A percentile compares a stretch with the other conserved stretches of the same genome.
Evolutionary conservation across 2,329 filamentous ascomycete species (phyloP).

Genomic region (Boeremia exigua): DNA sequence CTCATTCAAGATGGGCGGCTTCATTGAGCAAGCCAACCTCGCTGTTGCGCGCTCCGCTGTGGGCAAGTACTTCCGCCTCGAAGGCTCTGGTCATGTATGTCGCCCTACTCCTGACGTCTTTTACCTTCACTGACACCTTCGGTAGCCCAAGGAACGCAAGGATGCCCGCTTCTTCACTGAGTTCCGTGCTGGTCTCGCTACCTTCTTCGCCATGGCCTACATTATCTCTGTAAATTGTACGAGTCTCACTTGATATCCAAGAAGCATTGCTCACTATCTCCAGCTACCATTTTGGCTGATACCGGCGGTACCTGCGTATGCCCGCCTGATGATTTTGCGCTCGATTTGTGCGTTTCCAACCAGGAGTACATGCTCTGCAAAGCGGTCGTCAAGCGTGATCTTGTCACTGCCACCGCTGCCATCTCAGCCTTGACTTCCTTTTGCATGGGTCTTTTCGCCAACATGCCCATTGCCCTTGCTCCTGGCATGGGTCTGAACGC

Average conservation of each 20-base stretch:
- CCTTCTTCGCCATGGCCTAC: slow-evolving; percentile 58
- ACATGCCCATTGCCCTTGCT: slow-evolving; percentile 76
- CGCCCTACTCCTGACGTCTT: background rate
- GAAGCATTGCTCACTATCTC: slow-evolving; percentile 14
- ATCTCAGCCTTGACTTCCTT: slow-evolving; percentile 82
- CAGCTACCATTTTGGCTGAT: slow-evolving; percentile 69
- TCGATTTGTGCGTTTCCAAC: slow-evolving; percentile 62
- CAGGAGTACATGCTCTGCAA: slow-evolving; percentile 69
- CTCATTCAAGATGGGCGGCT: slow-evolving; percentile 37
- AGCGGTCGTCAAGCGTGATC: slow-evolving; percentile 71
- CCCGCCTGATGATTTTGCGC: slow-evolving; percentile 46
- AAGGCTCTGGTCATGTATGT: slow-evolving; percentile 82
- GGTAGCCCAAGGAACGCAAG: slow-evolving; percentile 71
- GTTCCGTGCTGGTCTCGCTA: slow-evolving; percentile 80
- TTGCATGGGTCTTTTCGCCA: slow-evolving; percentile 82
- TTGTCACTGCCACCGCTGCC: slow-evolving; percentile 84
- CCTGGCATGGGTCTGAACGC: slow-evolving; percentile 85
- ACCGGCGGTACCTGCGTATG: slow-evolving; percentile 80
- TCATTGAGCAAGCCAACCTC: slow-evolving; percentile 43
- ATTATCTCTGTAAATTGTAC: slow-evolving; percentile 70
- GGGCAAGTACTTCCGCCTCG: slow-evolving; percentile 69
- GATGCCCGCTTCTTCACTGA: slow-evolving; percentile 83
- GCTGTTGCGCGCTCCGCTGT: slow-evolving; percentile 43
- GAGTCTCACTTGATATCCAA: slow-evolving; percentile 34
- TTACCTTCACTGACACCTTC: slow-evolving; percentile 26